phyloP scores from a whole-genome alignment of 148 eudicot species.

The Heliosperma pusillum region DNA sequence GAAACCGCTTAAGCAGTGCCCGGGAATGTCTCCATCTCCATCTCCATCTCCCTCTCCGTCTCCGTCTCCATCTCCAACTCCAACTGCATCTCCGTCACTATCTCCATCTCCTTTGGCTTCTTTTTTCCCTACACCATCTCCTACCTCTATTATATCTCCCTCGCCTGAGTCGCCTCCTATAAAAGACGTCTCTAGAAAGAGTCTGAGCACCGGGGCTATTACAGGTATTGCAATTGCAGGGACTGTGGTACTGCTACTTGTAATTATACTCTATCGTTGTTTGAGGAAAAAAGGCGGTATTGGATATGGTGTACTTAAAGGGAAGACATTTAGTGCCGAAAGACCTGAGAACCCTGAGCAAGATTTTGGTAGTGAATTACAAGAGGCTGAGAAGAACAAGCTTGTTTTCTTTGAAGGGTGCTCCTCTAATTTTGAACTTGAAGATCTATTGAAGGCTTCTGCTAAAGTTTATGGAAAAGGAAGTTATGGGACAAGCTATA shows the following conservation, averaged over 20 bases:
- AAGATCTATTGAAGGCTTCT: slow-evolving; percentile 86
- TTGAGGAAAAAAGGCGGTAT: slow-evolving; percentile 37
- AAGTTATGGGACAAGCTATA: slow-evolving; percentile 75
- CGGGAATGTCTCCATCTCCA: slow-evolving; percentile 38
- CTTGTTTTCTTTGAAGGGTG: slow-evolving; percentile 69
- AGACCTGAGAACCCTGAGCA: slow-evolving; percentile 51
- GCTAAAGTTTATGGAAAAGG: slow-evolving; percentile 96
- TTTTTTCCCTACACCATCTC: not conserved
- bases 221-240: slow-evolving; percentile 49
- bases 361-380: slow-evolving; percentile 68
- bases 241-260: slow-evolving; percentile 33
- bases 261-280: slow-evolving; percentile 36
- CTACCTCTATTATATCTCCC: not conserved
- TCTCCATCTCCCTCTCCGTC: slow-evolving; percentile 30
- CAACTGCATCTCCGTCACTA: not conserved
- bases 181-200: slow-evolving; percentile 31
- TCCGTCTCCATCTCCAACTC: not conserved
- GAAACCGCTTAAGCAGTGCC: slow-evolving; percentile 53
- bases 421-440: slow-evolving; percentile 72
- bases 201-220: slow-evolving; percentile 44
- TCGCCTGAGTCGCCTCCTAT: slow-evolving; percentile 24
- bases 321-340: slow-evolving; percentile 39
- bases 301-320: slow-evolving; percentile 28
- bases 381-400: slow-evolving; percentile 64
- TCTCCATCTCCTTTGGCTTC: not conserved